phyloP scores from a whole-genome alignment of 805 yeast genomes.

The Candida oleophila region DNA sequence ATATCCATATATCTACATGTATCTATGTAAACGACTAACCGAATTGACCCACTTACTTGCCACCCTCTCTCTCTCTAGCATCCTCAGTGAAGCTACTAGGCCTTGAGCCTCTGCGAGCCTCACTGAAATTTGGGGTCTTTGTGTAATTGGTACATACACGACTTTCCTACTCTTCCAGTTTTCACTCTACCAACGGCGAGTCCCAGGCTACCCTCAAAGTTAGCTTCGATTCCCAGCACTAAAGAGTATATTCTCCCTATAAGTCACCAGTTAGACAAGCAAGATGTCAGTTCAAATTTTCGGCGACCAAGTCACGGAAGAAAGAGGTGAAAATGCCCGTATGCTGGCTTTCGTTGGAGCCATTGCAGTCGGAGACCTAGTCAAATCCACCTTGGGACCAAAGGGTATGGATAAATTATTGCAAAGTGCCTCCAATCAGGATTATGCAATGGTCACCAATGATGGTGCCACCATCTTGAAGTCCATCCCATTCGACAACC shows the following conservation, averaged over 20 bases:
- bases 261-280: not conserved
- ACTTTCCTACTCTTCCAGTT: not conserved
- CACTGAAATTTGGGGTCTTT: too few relatives aligned
- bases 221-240: not conserved
- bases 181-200: not conserved
- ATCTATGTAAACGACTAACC: too few relatives aligned
- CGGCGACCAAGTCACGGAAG: slow-evolving; percentile 97
- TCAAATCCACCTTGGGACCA: slow-evolving; percentile 92
- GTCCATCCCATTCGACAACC: slow-evolving; percentile 92
- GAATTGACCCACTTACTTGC: too few relatives aligned
- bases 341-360: slow-evolving; percentile 97
- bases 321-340: slow-evolving; percentile 97
- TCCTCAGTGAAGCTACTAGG: too few relatives aligned
- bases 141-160: slow-evolving; percentile 3
- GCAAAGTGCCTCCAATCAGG: slow-evolving; percentile 76
- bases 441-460: slow-evolving; percentile 80
- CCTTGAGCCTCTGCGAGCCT: too few relatives aligned
- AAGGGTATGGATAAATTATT: slow-evolving; percentile 97
- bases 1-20: too few relatives aligned
- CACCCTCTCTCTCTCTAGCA: too few relatives aligned
- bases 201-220: too few relatives aligned
- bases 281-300: slow-evolving; percentile 82
- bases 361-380: slow-evolving; percentile 97
- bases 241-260: not conserved
- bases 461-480: slow-evolving; percentile 98